Evolutionary conservation across 768 basidiomycete species (phyloP), one percentile per base, ranked within the genome.

Genomic region (Auricularia sp.): DNA sequence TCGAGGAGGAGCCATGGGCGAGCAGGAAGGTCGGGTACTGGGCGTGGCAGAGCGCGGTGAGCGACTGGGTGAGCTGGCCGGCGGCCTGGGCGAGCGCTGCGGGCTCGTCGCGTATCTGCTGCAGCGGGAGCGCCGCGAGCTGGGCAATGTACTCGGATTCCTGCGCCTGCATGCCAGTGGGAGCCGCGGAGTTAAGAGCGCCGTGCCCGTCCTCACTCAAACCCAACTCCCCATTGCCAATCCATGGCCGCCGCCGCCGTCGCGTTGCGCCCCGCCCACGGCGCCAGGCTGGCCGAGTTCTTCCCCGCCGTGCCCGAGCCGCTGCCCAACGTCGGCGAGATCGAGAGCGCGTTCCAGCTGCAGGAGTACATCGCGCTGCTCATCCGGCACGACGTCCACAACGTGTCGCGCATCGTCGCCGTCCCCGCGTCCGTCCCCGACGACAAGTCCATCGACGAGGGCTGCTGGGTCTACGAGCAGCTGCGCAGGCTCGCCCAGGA

Each of bases 291-390:
- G 24, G 86, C 89, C 8, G 83, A 88, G 0, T 92, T 92, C 71
- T 92, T 92, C 70, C 88, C 89, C 16, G 16, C 56, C 24, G 24
- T 59, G 24, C 64, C 33, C 3, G 39, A 44, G 21, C 59, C 64
- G 11, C 61, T 72, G 1, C 73, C 73, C 1, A 39, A 67, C 13
- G 66, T 77, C 54, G 69, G 70, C 10, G 65, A 68, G 7, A 67
- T 96, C 36, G 89, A 95, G 77, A 94, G 92, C 74, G 92, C 94
- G 0, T 97, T 96, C 73, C 93, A 96, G 72, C 82, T 96, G 6
- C 93, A 96, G 71, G 96, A 98, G 72, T 96, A 94, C 76, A 91
- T 98, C 56, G 88, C 93, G 1, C 80, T 92, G 36, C 84, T 96
- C 68, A 90, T 96, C 65, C 85, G 89, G 16, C 79, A 84, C 34